These are phyloP conservation scores for Monilinia polystroma DNA, from an alignment of 2,329 filamentous ascomycete genomes.

Conservation along the genomic window DNA sequence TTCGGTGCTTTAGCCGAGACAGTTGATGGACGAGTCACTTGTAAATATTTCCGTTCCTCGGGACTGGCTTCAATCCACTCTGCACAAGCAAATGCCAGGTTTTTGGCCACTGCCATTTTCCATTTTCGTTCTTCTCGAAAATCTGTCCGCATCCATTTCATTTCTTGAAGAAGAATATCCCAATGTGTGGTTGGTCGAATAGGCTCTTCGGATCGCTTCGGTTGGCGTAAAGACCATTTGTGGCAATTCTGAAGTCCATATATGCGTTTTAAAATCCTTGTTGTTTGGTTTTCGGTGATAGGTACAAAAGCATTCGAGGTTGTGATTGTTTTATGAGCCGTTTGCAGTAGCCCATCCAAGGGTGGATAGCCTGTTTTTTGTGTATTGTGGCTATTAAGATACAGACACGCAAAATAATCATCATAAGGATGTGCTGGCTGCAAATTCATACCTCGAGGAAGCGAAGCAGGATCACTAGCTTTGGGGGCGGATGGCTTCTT, in stretches of 20 bases:
- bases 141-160: slow-evolving; percentile 98
- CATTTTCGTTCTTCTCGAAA: slow-evolving; percentile 92
- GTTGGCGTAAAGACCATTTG: slow-evolving; percentile 88
- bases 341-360: slow-evolving; percentile 70
- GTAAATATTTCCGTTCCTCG: slow-evolving; percentile 65
- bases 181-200: slow-evolving; percentile 73
- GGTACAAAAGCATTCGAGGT: slow-evolving; percentile 82
- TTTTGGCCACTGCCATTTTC: slow-evolving; percentile 80
- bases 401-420: slow-evolving; percentile 64
- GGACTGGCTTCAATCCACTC: slow-evolving; percentile 70
- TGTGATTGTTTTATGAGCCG: slow-evolving; percentile 85
- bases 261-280: slow-evolving; percentile 79
- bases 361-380: slow-evolving; percentile 64
- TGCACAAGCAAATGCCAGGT: slow-evolving; percentile 77
- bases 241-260: slow-evolving; percentile 89
- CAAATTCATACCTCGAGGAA: slow-evolving; percentile 23
- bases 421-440: slow-evolving; percentile 42
- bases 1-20: slow-evolving; percentile 34
- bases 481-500: slow-evolving; percentile 56
- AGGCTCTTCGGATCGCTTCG: slow-evolving; percentile 81
- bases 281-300: slow-evolving; percentile 83
- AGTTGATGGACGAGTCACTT: slow-evolving; percentile 56
- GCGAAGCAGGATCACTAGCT: slow-evolving; percentile 33
- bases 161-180: slow-evolving; percentile 84
- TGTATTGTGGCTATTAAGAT: slow-evolving; percentile 54